Evolutionary conservation across 108 stramenopile species (phyloP).

Genomic region (Chaetoceros tenuissimus): DNA sequence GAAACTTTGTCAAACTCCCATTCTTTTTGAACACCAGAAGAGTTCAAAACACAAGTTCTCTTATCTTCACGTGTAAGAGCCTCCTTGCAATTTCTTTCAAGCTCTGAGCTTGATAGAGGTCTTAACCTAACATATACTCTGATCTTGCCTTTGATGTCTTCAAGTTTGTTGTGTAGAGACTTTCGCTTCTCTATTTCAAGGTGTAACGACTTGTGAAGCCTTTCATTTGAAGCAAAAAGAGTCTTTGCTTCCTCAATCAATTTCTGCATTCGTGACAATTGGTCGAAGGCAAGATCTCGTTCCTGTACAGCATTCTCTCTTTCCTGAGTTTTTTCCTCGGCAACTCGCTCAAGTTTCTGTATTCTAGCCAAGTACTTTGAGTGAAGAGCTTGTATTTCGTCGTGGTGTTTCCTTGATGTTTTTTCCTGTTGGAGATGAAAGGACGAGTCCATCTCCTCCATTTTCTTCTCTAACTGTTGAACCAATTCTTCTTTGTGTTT

Average conservation of each 20-base stretch:
- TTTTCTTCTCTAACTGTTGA: neutral
- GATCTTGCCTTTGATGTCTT: constrained; percentile 63
- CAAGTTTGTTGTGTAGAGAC: constrained; percentile 49
- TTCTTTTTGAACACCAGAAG: constrained; percentile 19
- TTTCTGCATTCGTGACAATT: constrained; percentile 16
- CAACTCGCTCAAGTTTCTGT: too few relatives aligned
- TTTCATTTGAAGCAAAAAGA: constrained; percentile 29
- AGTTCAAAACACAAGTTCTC: constrained; percentile 24
- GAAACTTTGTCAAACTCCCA: constrained; percentile 62
- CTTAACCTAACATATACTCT: constrained; percentile 56
- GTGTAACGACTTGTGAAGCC: constrained; percentile 32
- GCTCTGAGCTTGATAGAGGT: constrained; percentile 36
- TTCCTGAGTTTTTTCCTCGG: constrained; percentile 17
- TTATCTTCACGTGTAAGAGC: constrained; percentile 28
- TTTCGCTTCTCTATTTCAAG: constrained; percentile 48
- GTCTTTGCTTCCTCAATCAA: constrained; percentile 25
- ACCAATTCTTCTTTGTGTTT: neutral
- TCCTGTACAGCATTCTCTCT: constrained; percentile 20
- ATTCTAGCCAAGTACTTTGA: too few relatives aligned
- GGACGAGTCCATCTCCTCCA: neutral
- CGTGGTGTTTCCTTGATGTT: constrained; percentile 17
- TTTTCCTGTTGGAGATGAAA: constrained; percentile 14
- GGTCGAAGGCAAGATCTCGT: constrained; percentile 13
- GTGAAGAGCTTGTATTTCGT: too few relatives aligned
- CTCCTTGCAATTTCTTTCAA: constrained; percentile 13